Base-by-base conservation (phyloP, 2,329 filamentous ascomycete genomes). In the Stemphylium beticola region DNA sequence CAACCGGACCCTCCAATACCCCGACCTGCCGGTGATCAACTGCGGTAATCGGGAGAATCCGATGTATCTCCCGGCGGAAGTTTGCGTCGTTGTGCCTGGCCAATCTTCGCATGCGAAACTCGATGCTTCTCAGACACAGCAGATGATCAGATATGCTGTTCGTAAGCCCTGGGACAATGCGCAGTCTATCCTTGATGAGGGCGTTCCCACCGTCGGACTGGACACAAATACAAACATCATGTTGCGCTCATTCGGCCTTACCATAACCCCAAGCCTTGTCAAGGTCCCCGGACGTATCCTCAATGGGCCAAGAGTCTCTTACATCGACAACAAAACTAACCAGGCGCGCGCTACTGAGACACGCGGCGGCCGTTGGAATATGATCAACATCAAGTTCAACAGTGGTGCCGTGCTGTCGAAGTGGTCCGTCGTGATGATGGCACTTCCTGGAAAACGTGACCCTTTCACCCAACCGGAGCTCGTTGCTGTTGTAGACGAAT, bases 261-360 rank as follows among this genome's bases (percentile, higher is more conserved):
- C 73, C 0, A 79, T 91, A 2, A 80, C 77, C 3, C 81, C 82
- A 17, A 73, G 78, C 3, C 80, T 96, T 17, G 78, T 96, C 36
- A 88, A 87, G 0, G 88, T 96, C 0, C 79, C 80, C 0, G 92
- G 85, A 2, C 85, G 91, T 5, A 81, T 92, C 33, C 80, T 96
- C 0, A 34, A 62, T 0, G 67, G 83, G 0, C 91, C 91, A 0
- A 66, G 57, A 0, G 76, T 96, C 22, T 24, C 22, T 2, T 24
- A 24, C 22, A 72, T 76, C 2, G 96, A 96, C 65, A 60, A 55
- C 11, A 12, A 44, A 5, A 26, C n/a, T 12, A 26, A 14, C n/a
- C 6, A 22, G 17, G 9, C 4, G 9, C 67, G 61, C 4, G 49
- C 45, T 39, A 56, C 81, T 8, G 64, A 50, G 1, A 73, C 81